A percentile compares a stretch with the other conserved stretches of the same genome.
Evolutionary conservation across 768 basidiomycete genomes (phyloP).

Genomic region (Leccinum imitatum): DNA sequence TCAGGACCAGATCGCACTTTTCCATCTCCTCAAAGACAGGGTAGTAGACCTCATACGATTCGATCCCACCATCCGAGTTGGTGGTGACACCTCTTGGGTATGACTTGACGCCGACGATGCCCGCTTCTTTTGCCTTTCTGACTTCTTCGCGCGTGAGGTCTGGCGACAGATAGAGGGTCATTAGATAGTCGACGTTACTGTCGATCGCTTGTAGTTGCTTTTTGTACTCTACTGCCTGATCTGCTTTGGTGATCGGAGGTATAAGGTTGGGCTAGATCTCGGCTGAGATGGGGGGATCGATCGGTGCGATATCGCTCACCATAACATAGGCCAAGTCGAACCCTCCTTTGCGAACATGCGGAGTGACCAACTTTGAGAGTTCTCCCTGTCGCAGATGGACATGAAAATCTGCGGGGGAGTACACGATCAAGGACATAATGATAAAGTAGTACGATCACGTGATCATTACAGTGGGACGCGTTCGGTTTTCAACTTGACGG

Average conservation of each 20-base stretch:
- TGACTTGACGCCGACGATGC: conserved; percentile 89
- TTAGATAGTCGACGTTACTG: conserved; percentile 79
- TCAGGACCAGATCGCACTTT: conserved; percentile 89
- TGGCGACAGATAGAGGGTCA: conserved; percentile 95
- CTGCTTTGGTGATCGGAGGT: conserved; percentile 83
- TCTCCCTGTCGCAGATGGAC: conserved; percentile 92
- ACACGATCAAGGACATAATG: conserved; percentile 25
- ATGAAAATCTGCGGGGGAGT: conserved; percentile 88
- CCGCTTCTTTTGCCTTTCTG: conserved; percentile 79
- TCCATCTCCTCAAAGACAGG: conserved; percentile 94
- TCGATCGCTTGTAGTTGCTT: conserved; percentile 71
- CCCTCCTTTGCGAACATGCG: conserved; percentile 88
- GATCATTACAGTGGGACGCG: conserved; percentile 20
- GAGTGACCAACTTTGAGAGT: conserved; percentile 79
- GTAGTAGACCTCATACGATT: conserved; percentile 92
- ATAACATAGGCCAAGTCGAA: conserved; percentile 94
- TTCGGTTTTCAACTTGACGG: conserved; percentile 32
- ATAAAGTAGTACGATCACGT: conserved; percentile 31
- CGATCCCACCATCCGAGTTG: conserved; percentile 94
- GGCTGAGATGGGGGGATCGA: conserved; percentile 11
- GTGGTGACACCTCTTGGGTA: conserved; percentile 98
- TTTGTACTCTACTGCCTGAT: conserved; percentile 80
- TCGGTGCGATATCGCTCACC: conserved; percentile 47
- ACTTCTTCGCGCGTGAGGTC: conserved; percentile 90
- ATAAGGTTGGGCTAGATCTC: conserved; percentile 79